These are phyloP conservation scores for Dendrobium officinale DNA, from an alignment of 106 monocot species.

Conservation along the genomic window DNA sequence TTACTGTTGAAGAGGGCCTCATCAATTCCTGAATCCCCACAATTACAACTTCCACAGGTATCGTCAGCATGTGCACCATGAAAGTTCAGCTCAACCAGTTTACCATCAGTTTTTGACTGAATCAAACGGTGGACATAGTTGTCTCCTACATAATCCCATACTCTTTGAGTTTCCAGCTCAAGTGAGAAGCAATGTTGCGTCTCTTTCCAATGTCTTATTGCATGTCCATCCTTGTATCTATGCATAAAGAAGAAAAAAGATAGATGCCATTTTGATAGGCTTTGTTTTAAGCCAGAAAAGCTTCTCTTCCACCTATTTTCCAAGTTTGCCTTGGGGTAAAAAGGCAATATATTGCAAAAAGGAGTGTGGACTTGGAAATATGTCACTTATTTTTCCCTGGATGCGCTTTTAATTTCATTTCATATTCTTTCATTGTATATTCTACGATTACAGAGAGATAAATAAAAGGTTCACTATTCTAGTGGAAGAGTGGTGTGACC, in stretches of 20 bases:
- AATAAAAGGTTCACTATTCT: not conserved
- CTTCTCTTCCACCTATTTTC: not conserved
- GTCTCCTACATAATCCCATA: slow-evolving; percentile 96
- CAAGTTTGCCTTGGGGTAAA: not conserved
- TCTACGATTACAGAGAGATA: not conserved
- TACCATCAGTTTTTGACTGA: slow-evolving; percentile 95
- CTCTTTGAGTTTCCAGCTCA: slow-evolving; percentile 78
- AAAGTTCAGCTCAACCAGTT: slow-evolving; percentile 78
- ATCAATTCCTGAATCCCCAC: slow-evolving; percentile 44
- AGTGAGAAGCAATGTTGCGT: slow-evolving; percentile 95
- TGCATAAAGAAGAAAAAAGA: not conserved
- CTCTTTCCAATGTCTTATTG: slow-evolving; percentile 88
- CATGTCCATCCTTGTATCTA: slow-evolving; percentile 89
- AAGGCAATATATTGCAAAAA: not conserved
- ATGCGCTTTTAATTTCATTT: not conserved
- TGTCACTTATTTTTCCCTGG: not conserved
- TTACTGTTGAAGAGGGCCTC: slow-evolving; percentile 75
- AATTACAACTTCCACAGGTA: slow-evolving; percentile 40
- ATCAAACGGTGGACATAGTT: slow-evolving; percentile 96
- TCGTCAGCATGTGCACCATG: slow-evolving; percentile 36
- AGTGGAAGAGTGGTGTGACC: not conserved
- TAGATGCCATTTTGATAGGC: not conserved
- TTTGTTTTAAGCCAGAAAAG: not conserved
- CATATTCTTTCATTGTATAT: not conserved
- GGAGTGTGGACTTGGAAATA: not conserved